A percentile compares a stretch with the other conserved stretches of the same genome.
These are phyloP conservation scores for Pezicula radicicola DNA, from an alignment of 2,329 filamentous ascomycete genomes.

Conservation along the genomic window DNA sequence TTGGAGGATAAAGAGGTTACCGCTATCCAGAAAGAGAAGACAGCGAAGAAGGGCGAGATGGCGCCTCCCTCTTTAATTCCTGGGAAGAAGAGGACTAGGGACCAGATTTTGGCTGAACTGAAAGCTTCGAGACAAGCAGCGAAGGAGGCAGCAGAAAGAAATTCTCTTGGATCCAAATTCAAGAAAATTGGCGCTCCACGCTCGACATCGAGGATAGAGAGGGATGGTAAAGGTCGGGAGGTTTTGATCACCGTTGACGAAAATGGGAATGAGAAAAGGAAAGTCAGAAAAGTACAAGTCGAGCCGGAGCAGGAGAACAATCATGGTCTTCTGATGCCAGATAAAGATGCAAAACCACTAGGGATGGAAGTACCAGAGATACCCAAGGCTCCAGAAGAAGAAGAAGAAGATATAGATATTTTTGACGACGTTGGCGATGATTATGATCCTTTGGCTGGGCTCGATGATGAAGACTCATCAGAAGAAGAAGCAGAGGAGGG, in stretches of 20 bases:
- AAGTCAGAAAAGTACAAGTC: constrained; percentile 52
- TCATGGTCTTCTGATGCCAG: constrained; percentile 45
- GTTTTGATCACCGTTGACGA: constrained; percentile 65
- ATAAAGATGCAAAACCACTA: constrained; percentile 53
- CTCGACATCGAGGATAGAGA: constrained; percentile 56
- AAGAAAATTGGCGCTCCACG: constrained; percentile 59
- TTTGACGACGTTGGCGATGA: constrained; percentile 65
- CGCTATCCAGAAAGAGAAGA: constrained; percentile 45
- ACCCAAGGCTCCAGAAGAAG: constrained; percentile 41
- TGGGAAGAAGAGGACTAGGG: constrained; percentile 59
- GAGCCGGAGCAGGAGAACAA: constrained; percentile 34
- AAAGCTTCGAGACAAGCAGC: constrained; percentile 61
- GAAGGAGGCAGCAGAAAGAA: constrained; percentile 46
- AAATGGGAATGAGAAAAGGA: constrained; percentile 63
- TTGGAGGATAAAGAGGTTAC: constrained; percentile 54
- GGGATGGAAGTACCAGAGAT: constrained; percentile 66
- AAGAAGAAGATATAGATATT: constrained; percentile 59
- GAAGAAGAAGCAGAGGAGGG: constrained; percentile 40
- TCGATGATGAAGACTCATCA: constrained; percentile 39
- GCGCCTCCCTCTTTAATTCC: constrained; percentile 49
- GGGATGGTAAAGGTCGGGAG: constrained; percentile 58
- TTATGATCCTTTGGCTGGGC: constrained; percentile 63
- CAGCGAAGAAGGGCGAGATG: constrained; percentile 56
- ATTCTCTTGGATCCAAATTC: constrained; percentile 53
- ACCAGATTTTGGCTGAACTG: constrained; percentile 65